Evolutionary conservation across 768 basidiomycete species (phyloP), one percentile per base, ranked within the genome.

Genomic region (Russula lepida): DNA sequence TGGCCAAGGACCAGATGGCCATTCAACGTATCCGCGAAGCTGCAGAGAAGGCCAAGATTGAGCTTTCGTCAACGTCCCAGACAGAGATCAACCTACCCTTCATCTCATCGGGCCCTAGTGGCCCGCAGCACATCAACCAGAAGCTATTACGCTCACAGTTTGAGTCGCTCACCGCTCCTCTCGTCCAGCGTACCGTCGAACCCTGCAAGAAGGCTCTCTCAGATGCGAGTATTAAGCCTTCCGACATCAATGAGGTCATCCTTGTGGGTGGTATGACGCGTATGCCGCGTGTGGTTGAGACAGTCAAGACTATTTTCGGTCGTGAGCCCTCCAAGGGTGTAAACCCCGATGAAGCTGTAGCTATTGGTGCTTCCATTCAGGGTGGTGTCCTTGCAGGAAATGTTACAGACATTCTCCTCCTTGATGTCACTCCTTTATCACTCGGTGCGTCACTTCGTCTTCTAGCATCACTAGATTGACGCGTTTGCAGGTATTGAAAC

Each of bases 11-110:
- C 73, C 82, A 87, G 53, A 97, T 98, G 89, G 95, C 97, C 7
- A 91, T 99, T 68, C 97, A 98, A 74, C 93, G 97, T 75, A 92
- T 99, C 64, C 93, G 97, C 68, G 97, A 99, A 74, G 97, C 97
- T 21, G 93, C 95, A 13, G 97, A 99, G 81, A 98, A 98, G 80
- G 97, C 97, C 66, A 99, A 99, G 84, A 95, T 97, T 54, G 95
- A 98, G 72, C 79, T 99, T 27, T 98, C 94, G 12, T 94, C 92
- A 12, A 91, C 95, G 2, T 79, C 89, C 0, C 92, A 98, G 73
- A 99, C 97, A 32, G 97, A 99, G 73, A 84, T 98, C 77, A 98
- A 97, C 75, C 74, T 98, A 67, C 97, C 97, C 3, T 99, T 98
- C 82, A 95, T 99, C 77, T 95, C 95, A 50, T 93, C 94, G 25